Percentiles rank a stretch among this genome's conserved stretches.
These are phyloP conservation scores for Pythium insidiosum DNA, from an alignment of 352 stramenopile genomes.

Conservation along the genomic window DNA sequence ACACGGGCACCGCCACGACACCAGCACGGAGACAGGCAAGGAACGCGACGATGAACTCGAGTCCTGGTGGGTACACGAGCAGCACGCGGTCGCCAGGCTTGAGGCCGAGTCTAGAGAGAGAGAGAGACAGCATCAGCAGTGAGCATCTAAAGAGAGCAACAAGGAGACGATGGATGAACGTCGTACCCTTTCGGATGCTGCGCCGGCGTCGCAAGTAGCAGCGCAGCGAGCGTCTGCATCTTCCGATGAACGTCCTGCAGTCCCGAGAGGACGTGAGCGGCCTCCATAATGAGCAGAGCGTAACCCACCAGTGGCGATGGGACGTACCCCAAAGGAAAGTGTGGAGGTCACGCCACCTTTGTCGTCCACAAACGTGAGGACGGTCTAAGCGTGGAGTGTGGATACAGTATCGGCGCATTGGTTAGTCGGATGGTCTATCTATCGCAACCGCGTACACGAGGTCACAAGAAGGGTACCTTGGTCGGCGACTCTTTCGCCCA, in stretches of 20 bases:
- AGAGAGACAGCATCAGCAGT: background rate
- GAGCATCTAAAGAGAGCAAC: background rate
- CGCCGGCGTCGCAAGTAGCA: slow-evolving; percentile 34
- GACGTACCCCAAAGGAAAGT: slow-evolving; percentile 45
- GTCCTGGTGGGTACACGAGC: slow-evolving; percentile 95
- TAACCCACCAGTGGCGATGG: background rate
- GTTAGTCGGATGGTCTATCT: no score
- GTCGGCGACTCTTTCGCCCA: slow-evolving; percentile 64
- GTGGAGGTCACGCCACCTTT: slow-evolving; percentile 38
- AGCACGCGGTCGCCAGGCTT: slow-evolving; percentile 80
- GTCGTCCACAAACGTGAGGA: slow-evolving; percentile 77
- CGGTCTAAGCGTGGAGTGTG: slow-evolving; percentile 23
- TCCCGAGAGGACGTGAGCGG: background rate
- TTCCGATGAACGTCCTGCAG: slow-evolving; percentile 57
- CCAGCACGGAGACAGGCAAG: slow-evolving; percentile 92
- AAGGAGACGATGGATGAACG: background rate
- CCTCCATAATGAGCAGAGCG: background rate
- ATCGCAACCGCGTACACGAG: background rate
- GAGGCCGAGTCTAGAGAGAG: slow-evolving; percentile 32
- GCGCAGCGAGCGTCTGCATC: slow-evolving; percentile 58
- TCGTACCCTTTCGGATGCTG: slow-evolving; percentile 63
- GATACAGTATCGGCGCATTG: no score
- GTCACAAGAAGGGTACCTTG: slow-evolving; percentile 24
- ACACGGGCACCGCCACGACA: slow-evolving; percentile 91
- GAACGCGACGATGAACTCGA: slow-evolving; percentile 98